phyloP scores from a whole-genome alignment of 2,329 filamentous ascomycete species.

The Fusarium fujikuroi region DNA sequence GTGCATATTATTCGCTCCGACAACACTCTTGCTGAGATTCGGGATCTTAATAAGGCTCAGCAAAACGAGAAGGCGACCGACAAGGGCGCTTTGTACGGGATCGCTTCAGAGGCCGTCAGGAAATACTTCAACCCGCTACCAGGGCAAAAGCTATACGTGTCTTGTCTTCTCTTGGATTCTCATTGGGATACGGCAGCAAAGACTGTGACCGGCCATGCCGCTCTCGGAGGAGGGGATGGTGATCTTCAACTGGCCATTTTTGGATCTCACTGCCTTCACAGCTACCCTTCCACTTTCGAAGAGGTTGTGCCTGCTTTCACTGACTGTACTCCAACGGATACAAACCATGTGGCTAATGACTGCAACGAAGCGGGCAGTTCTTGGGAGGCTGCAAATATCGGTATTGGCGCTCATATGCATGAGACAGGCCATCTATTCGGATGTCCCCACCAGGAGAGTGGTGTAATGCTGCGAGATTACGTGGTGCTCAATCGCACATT shows the following conservation, averaged over 20 bases:
- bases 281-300: conserved; percentile 88
- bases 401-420: conserved; percentile 92
- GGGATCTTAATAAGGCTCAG: conserved; percentile 80
- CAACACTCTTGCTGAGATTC: conserved; percentile 86
- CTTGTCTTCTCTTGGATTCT: conserved; percentile 85
- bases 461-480: conserved; percentile 94
- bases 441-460: conserved; percentile 87
- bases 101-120: conserved; percentile 81
- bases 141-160: conserved; percentile 89
- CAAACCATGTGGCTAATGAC: conserved; percentile 82
- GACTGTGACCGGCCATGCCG: conserved; percentile 82
- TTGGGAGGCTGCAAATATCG: conserved; percentile 95
- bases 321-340: conserved; percentile 91
- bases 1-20: conserved; percentile 86
- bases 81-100: conserved; percentile 78
- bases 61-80: conserved; percentile 76
- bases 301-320: conserved; percentile 90
- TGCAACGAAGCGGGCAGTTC: conserved; percentile 87
- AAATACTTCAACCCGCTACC: conserved; percentile 78
- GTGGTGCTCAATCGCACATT: conserved; percentile 86
- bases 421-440: conserved; percentile 92
- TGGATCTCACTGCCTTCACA: conserved; percentile 90
- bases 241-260: conserved; percentile 87
- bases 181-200: conserved; percentile 83
- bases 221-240: conserved; percentile 79